Evolutionary conservation across 164 flowering plant species (phyloP).

Genomic region (Nelumbo lutea): DNA sequence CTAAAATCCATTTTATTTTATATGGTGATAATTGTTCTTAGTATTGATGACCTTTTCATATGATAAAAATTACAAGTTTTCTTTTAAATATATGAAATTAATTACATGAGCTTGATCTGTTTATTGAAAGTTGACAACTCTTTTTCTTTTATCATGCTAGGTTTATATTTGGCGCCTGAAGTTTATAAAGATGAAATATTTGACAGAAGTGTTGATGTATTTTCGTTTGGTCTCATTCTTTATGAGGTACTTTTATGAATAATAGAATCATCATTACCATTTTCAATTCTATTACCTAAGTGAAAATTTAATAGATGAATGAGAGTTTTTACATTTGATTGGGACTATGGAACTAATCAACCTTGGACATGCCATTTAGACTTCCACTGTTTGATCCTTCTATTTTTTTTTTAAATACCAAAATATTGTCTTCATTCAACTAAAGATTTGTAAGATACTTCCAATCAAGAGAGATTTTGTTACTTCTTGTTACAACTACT

Average conservation of each 20-base stretch:
- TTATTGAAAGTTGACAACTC: background rate
- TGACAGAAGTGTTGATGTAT: constrained; percentile 80
- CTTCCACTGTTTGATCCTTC: too few species aligned
- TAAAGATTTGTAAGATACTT: too few species aligned
- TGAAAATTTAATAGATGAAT: background rate
- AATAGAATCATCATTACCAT: background rate
- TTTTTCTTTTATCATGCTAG: constrained; percentile 25
- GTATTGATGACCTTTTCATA: background rate
- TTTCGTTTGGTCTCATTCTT: constrained; percentile 79
- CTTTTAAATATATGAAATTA: background rate
- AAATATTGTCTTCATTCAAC: too few species aligned
- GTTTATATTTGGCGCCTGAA: constrained; percentile 77
- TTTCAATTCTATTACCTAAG: background rate
- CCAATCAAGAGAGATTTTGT: too few species aligned
- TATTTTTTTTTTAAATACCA: too few species aligned
- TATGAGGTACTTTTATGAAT: constrained; percentile 59
- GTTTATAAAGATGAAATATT: constrained; percentile 66
- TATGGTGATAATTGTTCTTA: too few species aligned
- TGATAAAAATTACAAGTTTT: background rate
- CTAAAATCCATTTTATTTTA: too few species aligned
- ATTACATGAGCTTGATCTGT: too few species aligned
- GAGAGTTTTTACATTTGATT: too few species aligned
- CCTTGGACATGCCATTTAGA: too few species aligned
- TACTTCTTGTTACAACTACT: too few species aligned
- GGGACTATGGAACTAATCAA: too few species aligned